A percentile compares a stretch with the other conserved stretches of the same genome.
Evolutionary conservation across 2,329 filamentous ascomycete genomes (phyloP).

Genomic region (Calonectria pteridis): DNA sequence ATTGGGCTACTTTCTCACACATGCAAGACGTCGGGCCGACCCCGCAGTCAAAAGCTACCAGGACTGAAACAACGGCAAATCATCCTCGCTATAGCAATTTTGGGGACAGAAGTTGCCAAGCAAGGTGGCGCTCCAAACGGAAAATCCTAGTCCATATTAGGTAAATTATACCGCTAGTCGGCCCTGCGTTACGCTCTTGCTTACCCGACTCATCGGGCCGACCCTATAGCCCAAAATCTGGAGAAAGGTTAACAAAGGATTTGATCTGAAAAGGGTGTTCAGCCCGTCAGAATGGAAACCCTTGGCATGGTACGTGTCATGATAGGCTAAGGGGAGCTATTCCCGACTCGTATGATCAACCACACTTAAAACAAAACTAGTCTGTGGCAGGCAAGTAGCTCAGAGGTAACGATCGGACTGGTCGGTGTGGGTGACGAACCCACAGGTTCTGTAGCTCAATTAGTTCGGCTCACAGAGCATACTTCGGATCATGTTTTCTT

Average conservation of each 20-base stretch:
- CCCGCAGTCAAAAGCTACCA: neutral
- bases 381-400: neutral
- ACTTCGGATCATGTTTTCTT: neutral
- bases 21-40: slow-evolving; percentile 6
- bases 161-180: neutral
- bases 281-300: neutral
- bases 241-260: neutral
- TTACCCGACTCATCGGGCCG: neutral
- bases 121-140: neutral
- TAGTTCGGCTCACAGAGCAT: neutral
- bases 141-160: neutral
- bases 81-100: neutral
- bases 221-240: neutral
- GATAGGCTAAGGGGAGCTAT: neutral
- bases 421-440: neutral
- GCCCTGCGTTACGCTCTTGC: neutral
- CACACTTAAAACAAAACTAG: neutral
- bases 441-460: neutral
- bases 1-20: slow-evolving; percentile 13
- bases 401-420: neutral
- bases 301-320: neutral
- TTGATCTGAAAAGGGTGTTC: neutral
- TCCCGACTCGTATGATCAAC: neutral
- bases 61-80: neutral
- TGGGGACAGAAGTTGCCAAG: neutral